Evolutionary conservation across 495 filamentous ascomycete genomes (phyloP).

Genomic region (Xylaria sp.): DNA sequence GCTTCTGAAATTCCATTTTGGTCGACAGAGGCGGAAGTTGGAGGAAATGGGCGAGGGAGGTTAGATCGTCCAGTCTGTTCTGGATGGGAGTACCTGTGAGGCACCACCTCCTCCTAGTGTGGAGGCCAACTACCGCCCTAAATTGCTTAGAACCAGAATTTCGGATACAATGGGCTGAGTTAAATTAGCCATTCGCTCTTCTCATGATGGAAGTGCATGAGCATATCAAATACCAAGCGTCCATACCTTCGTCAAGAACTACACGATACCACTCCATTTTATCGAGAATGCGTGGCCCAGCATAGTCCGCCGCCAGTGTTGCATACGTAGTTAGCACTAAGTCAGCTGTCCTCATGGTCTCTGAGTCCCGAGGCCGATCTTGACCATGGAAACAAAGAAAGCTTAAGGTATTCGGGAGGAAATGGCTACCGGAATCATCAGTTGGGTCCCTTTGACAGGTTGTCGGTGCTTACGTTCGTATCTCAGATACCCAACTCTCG

Average conservation of each 20-base stretch:
- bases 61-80: conserved; percentile 80
- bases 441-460: not conserved
- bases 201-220: not conserved
- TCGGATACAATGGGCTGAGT: conserved; percentile 72
- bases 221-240: not conserved
- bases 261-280: conserved; percentile 80
- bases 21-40: conserved; percentile 61
- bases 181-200: conserved; percentile 2
- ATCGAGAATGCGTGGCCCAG: conserved; percentile 61
- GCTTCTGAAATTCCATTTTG: not conserved
- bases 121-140: conserved; percentile 66
- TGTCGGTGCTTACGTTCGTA: conserved; percentile 5
- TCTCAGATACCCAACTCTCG: conserved; percentile 11
- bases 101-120: conserved; percentile 75
- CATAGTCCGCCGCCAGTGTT: conserved; percentile 29
- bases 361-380: not conserved
- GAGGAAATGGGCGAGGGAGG: conserved; percentile 76
- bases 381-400: conserved; percentile 5
- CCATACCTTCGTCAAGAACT: conserved; percentile 60
- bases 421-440: conserved; percentile 14
- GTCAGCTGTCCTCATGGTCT: not conserved
- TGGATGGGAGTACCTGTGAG: conserved; percentile 81
- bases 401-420: not conserved
- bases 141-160: conserved; percentile 72
- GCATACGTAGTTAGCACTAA: conserved; percentile 9